Evolutionary conservation across 2,329 filamentous ascomycete species (phyloP).

Genomic region (Sarocladium oryzae): DNA sequence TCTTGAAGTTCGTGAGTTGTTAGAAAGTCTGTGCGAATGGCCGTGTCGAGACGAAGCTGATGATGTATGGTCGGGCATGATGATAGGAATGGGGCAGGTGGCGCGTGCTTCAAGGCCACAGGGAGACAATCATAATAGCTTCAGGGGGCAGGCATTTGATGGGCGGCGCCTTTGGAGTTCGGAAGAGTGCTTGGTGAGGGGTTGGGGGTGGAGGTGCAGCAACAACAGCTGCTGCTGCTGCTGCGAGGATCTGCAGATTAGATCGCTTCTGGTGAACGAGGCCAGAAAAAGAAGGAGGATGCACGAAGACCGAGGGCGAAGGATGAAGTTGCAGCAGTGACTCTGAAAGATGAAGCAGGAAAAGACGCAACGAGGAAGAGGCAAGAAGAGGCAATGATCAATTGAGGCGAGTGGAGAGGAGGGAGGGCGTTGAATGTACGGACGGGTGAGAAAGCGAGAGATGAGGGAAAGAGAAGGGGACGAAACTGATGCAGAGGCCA

Average conservation of each 20-base stretch:
- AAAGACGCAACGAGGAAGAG: not conserved
- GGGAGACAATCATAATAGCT: conserved; percentile 1
- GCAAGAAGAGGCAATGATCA: not conserved
- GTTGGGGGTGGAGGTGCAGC: not conserved
- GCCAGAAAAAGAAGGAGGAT: conserved; percentile 1
- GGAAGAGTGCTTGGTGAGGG: conserved; percentile 1
- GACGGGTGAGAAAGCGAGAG: not conserved
- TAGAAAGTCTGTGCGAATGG: conserved; percentile 9
- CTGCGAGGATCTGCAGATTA: conserved; percentile 1
- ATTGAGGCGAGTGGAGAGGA: not conserved
- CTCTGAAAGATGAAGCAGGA: not conserved
- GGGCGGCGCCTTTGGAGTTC: not conserved
- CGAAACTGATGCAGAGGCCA: not conserved
- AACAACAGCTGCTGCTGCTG: too few species aligned
- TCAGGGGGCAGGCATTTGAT: not conserved
- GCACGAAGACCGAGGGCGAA: not conserved
- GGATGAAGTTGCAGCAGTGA: not conserved
- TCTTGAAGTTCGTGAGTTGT: not conserved
- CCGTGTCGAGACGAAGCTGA: not conserved
- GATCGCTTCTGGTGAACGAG: not conserved
- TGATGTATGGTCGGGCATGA: conserved; percentile 5
- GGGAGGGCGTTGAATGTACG: too few species aligned
- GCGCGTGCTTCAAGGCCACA: not conserved
- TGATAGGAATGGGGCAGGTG: conserved; percentile 1
- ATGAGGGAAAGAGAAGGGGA: not conserved